Evolutionary conservation across 1,139 yeast genomes (phyloP), one percentile per base, ranked within the genome.

Genomic region (Blastobotrys proliferans): DNA sequence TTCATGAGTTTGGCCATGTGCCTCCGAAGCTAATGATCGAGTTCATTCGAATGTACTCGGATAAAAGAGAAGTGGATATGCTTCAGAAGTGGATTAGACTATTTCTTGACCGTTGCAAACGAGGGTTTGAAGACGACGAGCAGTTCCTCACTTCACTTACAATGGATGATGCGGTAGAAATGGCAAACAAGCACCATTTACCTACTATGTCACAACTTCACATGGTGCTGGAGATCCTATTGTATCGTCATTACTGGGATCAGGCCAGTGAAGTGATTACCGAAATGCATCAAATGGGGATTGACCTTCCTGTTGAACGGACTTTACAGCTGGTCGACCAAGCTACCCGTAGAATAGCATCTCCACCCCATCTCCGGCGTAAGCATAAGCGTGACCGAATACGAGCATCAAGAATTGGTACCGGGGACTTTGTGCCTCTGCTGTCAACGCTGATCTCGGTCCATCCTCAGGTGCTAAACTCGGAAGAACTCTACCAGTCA

Each of bases 21-120:
- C 55, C 62, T 17, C 62, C 62, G 2, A 49, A 46, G 35, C 51
- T 56, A 17, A 44, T 48, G 2, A 13, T 50, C 16, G 54, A 58
- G 24, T 56, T 58, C 37, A 44, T 58, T 8, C 38, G 47, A 13
- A 45, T 47, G 6, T 56, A 58, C 33, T 38, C 49, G 8, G 48
- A 45, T 9, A 40, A 48, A 25, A 47, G 48, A 6, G 40, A 34
- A 9, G 22, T 14, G n/a, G 38, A 35, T 8, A 13, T 25, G 3
- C 31, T 53, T 14, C 44, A 48, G 36, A 35, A 35, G 19, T 58
- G 62, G 61, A 50, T 49, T 30, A 27, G 47, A 6, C 37, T 44
- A 30, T 47, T 58, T 26, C 36, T 53, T 14, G 39, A 26, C 5
- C 22, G 43, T 25, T 46, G 48, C 4, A 43, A 33, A 8, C 16